phyloP scores from a whole-genome alignment of 179 eudicot species.

The Camellia oleifera region DNA sequence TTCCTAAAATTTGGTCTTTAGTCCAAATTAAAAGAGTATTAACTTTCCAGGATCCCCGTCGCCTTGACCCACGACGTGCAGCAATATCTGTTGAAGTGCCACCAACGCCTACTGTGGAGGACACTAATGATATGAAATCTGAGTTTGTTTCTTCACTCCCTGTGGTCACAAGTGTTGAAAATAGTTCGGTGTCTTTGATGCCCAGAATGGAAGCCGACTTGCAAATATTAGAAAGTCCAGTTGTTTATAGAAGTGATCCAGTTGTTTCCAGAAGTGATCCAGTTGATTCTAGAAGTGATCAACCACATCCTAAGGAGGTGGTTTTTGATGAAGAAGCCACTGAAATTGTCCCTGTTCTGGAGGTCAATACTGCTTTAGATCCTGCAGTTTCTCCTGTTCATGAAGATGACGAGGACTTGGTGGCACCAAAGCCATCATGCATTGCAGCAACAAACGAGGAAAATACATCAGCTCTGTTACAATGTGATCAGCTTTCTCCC shows the following conservation, averaged over 20 bases:
- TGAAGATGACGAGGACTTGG: slow-evolving; percentile 36
- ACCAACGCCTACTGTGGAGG: slow-evolving; percentile 43
- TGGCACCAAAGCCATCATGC: slow-evolving; percentile 32
- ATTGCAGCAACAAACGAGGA: slow-evolving; percentile 32
- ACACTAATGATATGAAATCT: slow-evolving; percentile 32
- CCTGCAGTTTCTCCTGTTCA: slow-evolving; percentile 31
- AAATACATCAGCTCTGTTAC: slow-evolving; percentile 35
- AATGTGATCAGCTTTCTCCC: slow-evolving; percentile 63
- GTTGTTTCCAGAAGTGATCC: background rate
- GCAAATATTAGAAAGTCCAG: slow-evolving; percentile 19
- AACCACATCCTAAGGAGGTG: slow-evolving; percentile 42
- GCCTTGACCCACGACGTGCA: slow-evolving; percentile 79
- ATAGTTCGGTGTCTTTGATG: slow-evolving; percentile 22
- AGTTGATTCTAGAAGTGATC: slow-evolving; percentile 23
- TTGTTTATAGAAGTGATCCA: slow-evolving; percentile 23
- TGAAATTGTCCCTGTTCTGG: slow-evolving; percentile 33
- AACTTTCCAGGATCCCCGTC: slow-evolving; percentile 87
- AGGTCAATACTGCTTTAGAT: slow-evolving; percentile 35
- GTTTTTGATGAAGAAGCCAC: slow-evolving; percentile 33
- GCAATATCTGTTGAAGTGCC: slow-evolving; percentile 49
- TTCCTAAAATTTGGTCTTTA: background rate
- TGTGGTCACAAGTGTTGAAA: slow-evolving; percentile 35
- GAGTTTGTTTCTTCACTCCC: slow-evolving; percentile 39
- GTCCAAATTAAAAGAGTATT: background rate
- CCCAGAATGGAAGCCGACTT: slow-evolving; percentile 40